Evolutionary conservation across 352 stramenopile genomes (phyloP).

Genomic region (Globisporangium spiculum): DNA sequence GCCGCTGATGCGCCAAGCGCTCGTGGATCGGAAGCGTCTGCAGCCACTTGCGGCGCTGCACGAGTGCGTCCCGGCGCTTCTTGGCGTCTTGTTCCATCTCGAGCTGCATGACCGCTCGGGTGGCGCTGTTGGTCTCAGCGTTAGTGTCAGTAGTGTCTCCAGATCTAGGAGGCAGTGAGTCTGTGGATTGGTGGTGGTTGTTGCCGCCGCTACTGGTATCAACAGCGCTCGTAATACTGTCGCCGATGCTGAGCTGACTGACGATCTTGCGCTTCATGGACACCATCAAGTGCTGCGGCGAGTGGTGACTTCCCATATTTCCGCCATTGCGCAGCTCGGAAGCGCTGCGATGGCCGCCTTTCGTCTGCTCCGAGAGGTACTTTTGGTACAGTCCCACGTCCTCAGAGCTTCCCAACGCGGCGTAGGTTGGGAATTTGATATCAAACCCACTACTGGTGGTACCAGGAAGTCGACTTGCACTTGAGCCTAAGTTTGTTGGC

Average conservation of each 20-base stretch:
- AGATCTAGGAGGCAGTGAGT: not conserved
- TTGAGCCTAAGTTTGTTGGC: not conserved
- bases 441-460: slow-evolving; percentile 7
- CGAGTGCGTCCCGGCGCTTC: slow-evolving; percentile 40
- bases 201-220: slow-evolving; percentile 1
- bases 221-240: not conserved
- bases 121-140: not conserved
- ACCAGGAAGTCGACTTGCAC: not conserved
- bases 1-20: slow-evolving; percentile 53
- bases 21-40: slow-evolving; percentile 71
- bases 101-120: slow-evolving; percentile 15
- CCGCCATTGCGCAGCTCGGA: slow-evolving; percentile 25
- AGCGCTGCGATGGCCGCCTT: slow-evolving; percentile 18
- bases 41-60: slow-evolving; percentile 63
- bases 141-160: not conserved
- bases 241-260: slow-evolving; percentile 12
- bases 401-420: slow-evolving; percentile 49
- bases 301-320: slow-evolving; percentile 8
- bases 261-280: slow-evolving; percentile 42
- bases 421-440: slow-evolving; percentile 57
- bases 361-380: slow-evolving; percentile 48
- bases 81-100: slow-evolving; percentile 36
- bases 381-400: slow-evolving; percentile 62
- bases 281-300: slow-evolving; percentile 26
- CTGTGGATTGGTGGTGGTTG: not conserved